Evolutionary conservation across 768 basidiomycete species (phyloP).

Genomic region (Xerocomellus chrysenteron): DNA sequence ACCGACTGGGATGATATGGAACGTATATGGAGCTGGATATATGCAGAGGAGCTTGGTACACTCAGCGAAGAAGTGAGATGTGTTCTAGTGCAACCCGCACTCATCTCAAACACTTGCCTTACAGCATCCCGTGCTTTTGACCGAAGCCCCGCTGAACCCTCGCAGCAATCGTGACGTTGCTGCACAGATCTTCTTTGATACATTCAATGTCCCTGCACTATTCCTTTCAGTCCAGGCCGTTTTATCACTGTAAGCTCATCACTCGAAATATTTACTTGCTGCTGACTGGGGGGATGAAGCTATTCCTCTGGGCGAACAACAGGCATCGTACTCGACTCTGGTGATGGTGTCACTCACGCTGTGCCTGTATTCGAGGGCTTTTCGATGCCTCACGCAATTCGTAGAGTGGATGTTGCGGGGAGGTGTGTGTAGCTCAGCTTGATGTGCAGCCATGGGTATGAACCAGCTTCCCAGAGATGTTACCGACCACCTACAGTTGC

Average conservation of each 20-base stretch:
- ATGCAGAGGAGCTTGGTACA: constrained; percentile 92
- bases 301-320: constrained; percentile 98
- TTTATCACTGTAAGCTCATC: constrained; percentile 76
- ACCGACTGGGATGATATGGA: constrained; percentile 99
- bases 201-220: constrained; percentile 97
- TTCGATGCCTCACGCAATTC: constrained; percentile 98
- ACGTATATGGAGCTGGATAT: constrained; percentile 98
- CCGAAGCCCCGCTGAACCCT: constrained; percentile 97
- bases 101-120: constrained; percentile 12
- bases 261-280: not conserved
- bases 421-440: constrained; percentile 48
- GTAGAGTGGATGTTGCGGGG: constrained; percentile 94
- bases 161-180: constrained; percentile 94
- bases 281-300: constrained; percentile 43
- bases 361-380: constrained; percentile 99
- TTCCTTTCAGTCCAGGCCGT: constrained; percentile 98
- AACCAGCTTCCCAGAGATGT: constrained; percentile 65
- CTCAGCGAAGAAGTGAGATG: constrained; percentile 88
- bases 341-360: constrained; percentile 97
- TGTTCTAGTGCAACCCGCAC: not conserved
- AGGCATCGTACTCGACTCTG: constrained; percentile 98
- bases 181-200: constrained; percentile 99
- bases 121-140: constrained; percentile 95
- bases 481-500: constrained; percentile 91
- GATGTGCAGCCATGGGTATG: not conserved